These are phyloP conservation scores for Dactylorhiza incarnata DNA, from an alignment of 106 monocot genomes.

Conservation along the genomic window DNA sequence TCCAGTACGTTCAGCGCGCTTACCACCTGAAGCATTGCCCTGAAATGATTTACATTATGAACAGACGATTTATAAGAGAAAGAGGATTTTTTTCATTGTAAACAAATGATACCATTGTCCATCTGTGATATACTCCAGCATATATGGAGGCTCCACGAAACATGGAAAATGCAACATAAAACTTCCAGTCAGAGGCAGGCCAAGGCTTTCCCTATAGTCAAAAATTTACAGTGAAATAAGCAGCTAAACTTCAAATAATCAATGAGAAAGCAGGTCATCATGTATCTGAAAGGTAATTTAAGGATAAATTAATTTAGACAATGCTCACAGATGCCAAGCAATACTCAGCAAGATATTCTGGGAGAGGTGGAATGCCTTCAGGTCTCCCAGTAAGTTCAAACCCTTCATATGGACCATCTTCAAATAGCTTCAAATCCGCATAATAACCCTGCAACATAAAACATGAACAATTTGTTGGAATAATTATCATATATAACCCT, in stretches of 20 bases:
- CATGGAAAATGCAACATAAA: conserved; percentile 90
- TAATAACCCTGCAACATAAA: conserved; percentile 50
- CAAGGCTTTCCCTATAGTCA: conserved; percentile 69
- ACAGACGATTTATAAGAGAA: neutral
- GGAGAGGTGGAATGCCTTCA: conserved; percentile 81
- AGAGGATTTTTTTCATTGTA: neutral
- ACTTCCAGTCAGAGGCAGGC: conserved; percentile 89
- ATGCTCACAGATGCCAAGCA: conserved; percentile 74
- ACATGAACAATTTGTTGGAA: no score
- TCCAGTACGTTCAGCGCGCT: conserved; percentile 61
- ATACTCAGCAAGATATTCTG: conserved; percentile 81
- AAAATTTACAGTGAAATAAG: neutral
- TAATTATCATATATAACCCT: no score
- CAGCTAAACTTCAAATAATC: neutral
- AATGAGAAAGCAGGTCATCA: neutral
- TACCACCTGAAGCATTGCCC: conserved; percentile 99
- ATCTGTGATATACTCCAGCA: conserved; percentile 91
- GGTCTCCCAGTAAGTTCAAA: conserved; percentile 54
- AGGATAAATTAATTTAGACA: neutral
- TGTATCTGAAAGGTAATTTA: neutral
- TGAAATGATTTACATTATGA: conserved; percentile 20
- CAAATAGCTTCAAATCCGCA: conserved; percentile 20
- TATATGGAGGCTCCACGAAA: conserved; percentile 83
- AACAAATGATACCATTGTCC: conserved; percentile 55
- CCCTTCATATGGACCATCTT: conserved; percentile 37